phyloP scores from a whole-genome alignment of 345 rosid species.

The Sisymbrium irio region DNA sequence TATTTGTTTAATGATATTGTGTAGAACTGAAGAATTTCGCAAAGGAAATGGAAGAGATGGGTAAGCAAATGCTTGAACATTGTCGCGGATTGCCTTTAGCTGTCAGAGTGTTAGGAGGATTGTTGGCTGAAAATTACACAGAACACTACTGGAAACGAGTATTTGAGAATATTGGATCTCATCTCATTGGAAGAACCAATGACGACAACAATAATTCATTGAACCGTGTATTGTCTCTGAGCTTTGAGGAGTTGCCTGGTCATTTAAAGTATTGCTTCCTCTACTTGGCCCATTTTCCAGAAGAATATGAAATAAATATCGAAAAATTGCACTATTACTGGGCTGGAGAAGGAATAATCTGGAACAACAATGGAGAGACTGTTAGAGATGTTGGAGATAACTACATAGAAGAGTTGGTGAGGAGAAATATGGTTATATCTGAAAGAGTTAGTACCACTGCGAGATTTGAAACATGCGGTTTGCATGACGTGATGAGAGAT shows the following conservation, averaged over 20 bases:
- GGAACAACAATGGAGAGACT: not conserved
- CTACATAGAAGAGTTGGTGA: conserved; percentile 30
- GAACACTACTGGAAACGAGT: no score
- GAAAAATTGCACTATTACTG: conserved; percentile 20
- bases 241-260: conserved; percentile 6
- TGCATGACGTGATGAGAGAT: no score
- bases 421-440: not conserved
- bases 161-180: no score
- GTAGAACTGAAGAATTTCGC: no score
- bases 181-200: not conserved
- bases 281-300: conserved; percentile 2
- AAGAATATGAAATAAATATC: conserved; percentile 8
- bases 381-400: conserved; percentile 13
- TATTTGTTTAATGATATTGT: no score
- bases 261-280: conserved; percentile 22
- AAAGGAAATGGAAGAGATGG: no score
- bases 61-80: no score
- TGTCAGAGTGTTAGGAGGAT: no score
- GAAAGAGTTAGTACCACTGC: no score
- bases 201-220: not conserved
- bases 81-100: no score
- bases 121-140: no score
- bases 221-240: not conserved
- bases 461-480: no score
- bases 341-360: conserved; percentile 43